These are phyloP conservation scores for Camellia japonica DNA, from an alignment of 148 eudicot species.

Conservation along the genomic window DNA sequence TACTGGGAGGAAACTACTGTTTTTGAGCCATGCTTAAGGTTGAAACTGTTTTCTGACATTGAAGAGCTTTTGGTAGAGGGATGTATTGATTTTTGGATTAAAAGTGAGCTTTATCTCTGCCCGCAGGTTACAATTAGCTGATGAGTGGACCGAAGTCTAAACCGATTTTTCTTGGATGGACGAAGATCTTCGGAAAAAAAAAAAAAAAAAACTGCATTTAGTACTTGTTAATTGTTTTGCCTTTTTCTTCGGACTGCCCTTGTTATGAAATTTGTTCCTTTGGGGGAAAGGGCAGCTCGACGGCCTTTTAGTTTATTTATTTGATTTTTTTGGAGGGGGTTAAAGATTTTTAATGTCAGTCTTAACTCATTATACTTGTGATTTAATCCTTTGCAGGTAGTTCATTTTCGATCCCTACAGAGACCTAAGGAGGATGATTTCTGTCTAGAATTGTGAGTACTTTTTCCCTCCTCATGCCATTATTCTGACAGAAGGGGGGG, in stretches of 20 bases:
- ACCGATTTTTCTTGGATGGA: not conserved
- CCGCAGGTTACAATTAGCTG: not conserved
- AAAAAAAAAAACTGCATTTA: not conserved
- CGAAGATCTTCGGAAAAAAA: not conserved
- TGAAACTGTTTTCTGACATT: not conserved
- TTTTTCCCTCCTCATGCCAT: not conserved
- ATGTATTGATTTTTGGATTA: not conserved
- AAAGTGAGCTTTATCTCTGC: not conserved
- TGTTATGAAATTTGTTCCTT: not conserved
- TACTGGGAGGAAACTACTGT: not conserved
- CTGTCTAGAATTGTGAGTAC: constrained; percentile 75
- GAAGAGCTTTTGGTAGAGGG: not conserved
- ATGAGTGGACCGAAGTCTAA: not conserved
- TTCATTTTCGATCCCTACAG: constrained; percentile 76
- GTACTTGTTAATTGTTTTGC: not conserved
- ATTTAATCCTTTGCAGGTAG: constrained; percentile 44
- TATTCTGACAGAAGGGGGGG: not conserved
- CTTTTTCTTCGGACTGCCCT: not conserved
- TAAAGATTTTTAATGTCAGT: not conserved
- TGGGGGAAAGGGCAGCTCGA: not conserved
- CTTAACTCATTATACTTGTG: not conserved
- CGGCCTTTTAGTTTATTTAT: too few species aligned
- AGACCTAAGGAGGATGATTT: constrained; percentile 92
- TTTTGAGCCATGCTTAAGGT: not conserved
- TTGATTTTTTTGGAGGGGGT: not conserved